phyloP scores from a whole-genome alignment of 495 filamentous ascomycete genomes.

The Neurospora sp. region DNA sequence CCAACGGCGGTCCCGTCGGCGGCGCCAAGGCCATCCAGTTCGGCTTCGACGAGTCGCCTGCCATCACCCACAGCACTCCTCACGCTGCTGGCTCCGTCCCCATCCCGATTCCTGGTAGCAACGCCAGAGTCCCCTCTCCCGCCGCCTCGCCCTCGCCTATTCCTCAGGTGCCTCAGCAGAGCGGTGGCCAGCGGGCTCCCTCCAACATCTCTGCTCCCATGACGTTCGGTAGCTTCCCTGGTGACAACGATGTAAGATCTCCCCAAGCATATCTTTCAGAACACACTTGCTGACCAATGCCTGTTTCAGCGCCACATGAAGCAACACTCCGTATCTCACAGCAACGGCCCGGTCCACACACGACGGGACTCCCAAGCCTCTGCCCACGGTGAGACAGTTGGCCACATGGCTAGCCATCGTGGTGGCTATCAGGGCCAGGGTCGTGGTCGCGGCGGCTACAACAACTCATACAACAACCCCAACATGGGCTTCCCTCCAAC shows the following conservation, averaged over 20 bases:
- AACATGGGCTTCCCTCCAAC: conserved; percentile 59
- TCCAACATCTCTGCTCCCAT: conserved; percentile 53
- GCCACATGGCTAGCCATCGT: conserved; percentile 40
- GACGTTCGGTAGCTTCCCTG: conserved; percentile 76
- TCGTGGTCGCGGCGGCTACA: conserved; percentile 52
- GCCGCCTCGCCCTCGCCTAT: conserved; percentile 81
- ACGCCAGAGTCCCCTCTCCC: conserved; percentile 59
- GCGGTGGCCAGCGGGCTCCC: conserved; percentile 74
- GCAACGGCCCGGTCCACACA: conserved; percentile 56
- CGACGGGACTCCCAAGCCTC: conserved; percentile 78
- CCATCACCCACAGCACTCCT: conserved; percentile 49
- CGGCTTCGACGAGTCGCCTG: conserved; percentile 67
- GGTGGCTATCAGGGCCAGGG: conserved; percentile 35
- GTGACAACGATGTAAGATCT: conserved; percentile 60
- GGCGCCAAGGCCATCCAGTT: conserved; percentile 58
- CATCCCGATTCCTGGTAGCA: conserved; percentile 53
- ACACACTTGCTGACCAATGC: conserved; percentile 19
- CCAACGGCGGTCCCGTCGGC: conserved; percentile 58
- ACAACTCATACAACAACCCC: conserved; percentile 46
- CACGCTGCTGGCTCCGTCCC: conserved; percentile 47
- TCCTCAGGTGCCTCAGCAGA: conserved; percentile 67
- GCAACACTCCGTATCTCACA: conserved; percentile 40
- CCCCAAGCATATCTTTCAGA: not conserved
- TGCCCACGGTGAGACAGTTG: conserved; percentile 64
- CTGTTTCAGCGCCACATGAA: conserved; percentile 44